phyloP scores from a whole-genome alignment of 1,284 basidiomycete genomes.

The Athelia sp. region DNA sequence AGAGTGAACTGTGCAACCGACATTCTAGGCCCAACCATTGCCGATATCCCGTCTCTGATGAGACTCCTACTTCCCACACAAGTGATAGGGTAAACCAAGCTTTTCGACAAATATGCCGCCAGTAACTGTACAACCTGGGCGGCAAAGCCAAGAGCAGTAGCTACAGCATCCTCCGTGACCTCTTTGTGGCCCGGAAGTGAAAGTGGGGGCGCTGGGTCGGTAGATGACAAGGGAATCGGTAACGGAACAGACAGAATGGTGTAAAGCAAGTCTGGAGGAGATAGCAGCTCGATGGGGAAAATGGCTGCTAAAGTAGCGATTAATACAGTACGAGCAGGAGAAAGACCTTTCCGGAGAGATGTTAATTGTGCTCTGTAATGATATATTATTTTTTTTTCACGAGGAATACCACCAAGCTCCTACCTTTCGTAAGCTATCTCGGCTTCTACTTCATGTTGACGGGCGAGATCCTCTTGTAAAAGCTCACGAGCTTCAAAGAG shows the following conservation, averaged over 20 bases:
- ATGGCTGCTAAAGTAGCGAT: conserved; percentile 75
- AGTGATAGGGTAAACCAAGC: conserved; percentile 85
- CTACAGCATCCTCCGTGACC: conserved; percentile 80
- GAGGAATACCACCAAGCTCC: background rate
- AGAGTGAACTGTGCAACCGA: conserved; percentile 33
- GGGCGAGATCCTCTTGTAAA: conserved; percentile 31
- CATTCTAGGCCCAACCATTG: conserved; percentile 92
- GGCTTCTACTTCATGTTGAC: conserved; percentile 30
- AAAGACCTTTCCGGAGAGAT: conserved; percentile 43
- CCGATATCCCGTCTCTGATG: conserved; percentile 86
- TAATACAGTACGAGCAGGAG: conserved; percentile 59
- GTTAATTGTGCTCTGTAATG: conserved; percentile 38
- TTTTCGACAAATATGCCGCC: conserved; percentile 71
- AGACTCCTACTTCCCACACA: conserved; percentile 85
- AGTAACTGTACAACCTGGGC: conserved; percentile 82
- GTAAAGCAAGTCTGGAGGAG: conserved; percentile 78
- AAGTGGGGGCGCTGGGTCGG: conserved; percentile 84
- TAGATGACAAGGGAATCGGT: conserved; percentile 72
- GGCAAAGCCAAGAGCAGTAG: conserved; percentile 84
- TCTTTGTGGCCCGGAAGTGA: conserved; percentile 58
- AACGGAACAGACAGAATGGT: conserved; percentile 80
- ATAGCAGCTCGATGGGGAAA: conserved; percentile 85
- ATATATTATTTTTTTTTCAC: conserved; percentile 4
- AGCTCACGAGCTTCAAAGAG: conserved; percentile 41
- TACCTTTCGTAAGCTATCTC: conserved; percentile 40